These are phyloP conservation scores for Chalciporus chontae DNA, from an alignment of 768 basidiomycete genomes.

Conservation along the genomic window DNA sequence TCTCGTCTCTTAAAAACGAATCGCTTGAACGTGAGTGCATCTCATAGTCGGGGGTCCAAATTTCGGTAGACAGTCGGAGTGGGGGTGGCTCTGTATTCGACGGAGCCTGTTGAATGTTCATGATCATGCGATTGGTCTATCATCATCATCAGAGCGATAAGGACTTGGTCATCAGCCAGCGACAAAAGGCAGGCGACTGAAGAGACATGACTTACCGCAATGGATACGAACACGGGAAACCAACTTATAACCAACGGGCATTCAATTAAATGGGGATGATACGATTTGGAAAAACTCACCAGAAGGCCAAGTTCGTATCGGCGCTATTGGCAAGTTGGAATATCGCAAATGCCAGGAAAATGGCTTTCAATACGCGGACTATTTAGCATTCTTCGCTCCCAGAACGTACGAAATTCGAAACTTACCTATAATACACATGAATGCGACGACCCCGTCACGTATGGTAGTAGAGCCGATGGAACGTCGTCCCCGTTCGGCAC, in stretches of 20 bases:
- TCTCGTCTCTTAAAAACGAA: no score
- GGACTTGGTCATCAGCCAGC: background rate
- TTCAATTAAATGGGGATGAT: background rate
- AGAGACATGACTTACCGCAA: conserved; percentile 15
- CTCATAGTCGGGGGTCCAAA: conserved; percentile 4
- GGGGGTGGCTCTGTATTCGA: accelerated
- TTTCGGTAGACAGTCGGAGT: conserved; percentile 10
- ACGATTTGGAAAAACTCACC: conserved; percentile 6
- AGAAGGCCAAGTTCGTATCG: conserved; percentile 7
- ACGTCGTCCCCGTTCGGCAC: background rate
- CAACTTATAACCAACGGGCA: conserved; percentile 3
- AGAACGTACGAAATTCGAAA: background rate
- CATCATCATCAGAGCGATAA: no score
- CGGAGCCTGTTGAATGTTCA: conserved; percentile 14
- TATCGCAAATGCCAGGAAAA: conserved; percentile 8
- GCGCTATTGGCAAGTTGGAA: conserved; percentile 3
- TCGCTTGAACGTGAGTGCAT: no score
- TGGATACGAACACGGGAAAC: conserved; percentile 15
- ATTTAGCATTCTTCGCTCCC: background rate
- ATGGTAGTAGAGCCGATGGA: conserved; percentile 19
- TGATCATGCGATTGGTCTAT: conserved; percentile 16
- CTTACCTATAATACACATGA: conserved; percentile 17
- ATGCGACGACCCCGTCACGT: conserved; percentile 19
- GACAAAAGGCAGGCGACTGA: no score
- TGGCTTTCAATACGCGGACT: conserved; percentile 3